A percentile compares a stretch with the other conserved stretches of the same genome.
Evolutionary conservation across 2,329 filamentous ascomycete genomes (phyloP).

Genomic region (Cadophora gregata): DNA sequence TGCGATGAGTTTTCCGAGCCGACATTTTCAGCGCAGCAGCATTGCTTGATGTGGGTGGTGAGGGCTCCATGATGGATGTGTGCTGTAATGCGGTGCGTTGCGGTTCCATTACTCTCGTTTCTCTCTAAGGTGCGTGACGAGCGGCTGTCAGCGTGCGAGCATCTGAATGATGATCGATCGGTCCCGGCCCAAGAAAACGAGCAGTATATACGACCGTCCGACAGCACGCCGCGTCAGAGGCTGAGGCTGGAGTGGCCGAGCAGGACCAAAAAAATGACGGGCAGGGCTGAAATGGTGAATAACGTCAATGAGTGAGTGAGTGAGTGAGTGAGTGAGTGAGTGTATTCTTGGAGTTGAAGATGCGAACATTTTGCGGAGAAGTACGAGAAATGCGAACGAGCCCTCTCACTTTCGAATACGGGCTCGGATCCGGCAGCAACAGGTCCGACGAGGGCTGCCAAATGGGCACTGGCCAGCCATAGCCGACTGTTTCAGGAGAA

Average conservation of each 20-base stretch:
- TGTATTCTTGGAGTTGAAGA: constrained; percentile 8
- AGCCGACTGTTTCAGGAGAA: not conserved
- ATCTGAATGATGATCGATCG: constrained; percentile 1
- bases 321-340: not conserved
- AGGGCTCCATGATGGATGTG: constrained; percentile 8
- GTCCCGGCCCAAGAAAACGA: constrained; percentile 1
- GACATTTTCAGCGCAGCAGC: constrained; percentile 27
- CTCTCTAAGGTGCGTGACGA: not conserved
- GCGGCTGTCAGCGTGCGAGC: not conserved
- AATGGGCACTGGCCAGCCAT: not conserved
- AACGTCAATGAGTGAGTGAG: not conserved
- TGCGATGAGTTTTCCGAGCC: constrained; percentile 41
- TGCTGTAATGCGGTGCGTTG: not conserved
- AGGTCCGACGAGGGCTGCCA: not conserved
- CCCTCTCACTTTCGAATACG: not conserved
- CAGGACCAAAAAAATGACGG: not conserved
- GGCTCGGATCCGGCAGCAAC: not conserved
- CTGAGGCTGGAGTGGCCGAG: not conserved
- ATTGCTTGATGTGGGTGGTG: constrained; percentile 2
- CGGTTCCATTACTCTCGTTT: not conserved
- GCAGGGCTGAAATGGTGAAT: not conserved
- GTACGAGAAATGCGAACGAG: constrained; percentile 6
- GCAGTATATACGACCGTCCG: constrained; percentile 9
- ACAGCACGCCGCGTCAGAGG: not conserved
- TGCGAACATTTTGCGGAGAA: not conserved